Base-by-base conservation (phyloP, 2,329 filamentous ascomycete species). In the Bipolaris zeicola region DNA sequence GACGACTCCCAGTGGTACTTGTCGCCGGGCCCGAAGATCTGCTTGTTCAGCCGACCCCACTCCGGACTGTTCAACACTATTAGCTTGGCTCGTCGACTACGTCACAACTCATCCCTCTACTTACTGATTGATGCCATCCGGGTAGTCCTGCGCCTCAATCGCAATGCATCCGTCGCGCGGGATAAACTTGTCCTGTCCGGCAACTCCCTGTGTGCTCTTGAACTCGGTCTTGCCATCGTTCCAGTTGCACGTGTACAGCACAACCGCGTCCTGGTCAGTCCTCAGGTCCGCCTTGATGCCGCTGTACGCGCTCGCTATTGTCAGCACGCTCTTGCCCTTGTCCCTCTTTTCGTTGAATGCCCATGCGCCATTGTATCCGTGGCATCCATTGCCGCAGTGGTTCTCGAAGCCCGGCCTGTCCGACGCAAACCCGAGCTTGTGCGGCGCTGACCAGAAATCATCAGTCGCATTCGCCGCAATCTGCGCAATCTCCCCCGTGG, bases 211-310 rank as follows among this genome's bases (percentile, higher is more conserved):
- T 0, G 69, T 71, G 55, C 57, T 67, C 69, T 73, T 73, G 64
- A 72, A 69, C 61, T 70, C 66, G n/a, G 64, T 63, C 64, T 71
- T 73, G 2, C 71, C 71, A 52, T 73, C 69, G 50, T 70, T 72
- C 71, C 71, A 74, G 51, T 73, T 73, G 67, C 71, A 74, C 1
- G 69, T 73, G 47, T 74, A 74, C 43, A 74, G 41, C 4, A 74
- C 69, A 44, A 74, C 65, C 5, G 64, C 71, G 18, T 71, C 70
- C 58, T 74, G 71, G 52, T 74, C 61, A 3, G 71, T 73, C 39
- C 59, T 63, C 36, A 74, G 49, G 34, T 72, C 68, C 5, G 70
- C 71, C 60, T 68, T 67, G 63, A 74, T 72, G 22, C 71, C 71
- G 51, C 63, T 73, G 61, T 64, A 73, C 24, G 42, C 60, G 51